phyloP scores from a whole-genome alignment of 176 grass and related monocot species.

The Carex littledalei region DNA sequence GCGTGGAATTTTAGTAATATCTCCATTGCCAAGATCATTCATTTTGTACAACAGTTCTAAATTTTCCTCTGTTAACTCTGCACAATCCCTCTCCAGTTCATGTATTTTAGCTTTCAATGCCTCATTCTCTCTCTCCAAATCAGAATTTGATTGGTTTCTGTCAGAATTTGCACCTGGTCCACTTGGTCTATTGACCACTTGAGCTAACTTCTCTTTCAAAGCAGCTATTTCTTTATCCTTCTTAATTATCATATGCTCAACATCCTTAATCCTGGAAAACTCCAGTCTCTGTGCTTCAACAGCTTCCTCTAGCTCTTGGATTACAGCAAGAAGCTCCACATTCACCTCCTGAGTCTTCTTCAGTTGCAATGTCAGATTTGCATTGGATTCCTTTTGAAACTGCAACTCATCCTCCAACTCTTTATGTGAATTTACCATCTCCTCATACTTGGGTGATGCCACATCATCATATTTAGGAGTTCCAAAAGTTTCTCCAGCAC shows the following conservation, averaged over 20 bases:
- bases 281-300: slow-evolving; percentile 61
- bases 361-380: slow-evolving; percentile 57
- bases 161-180: slow-evolving; percentile 26
- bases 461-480: slow-evolving; percentile 29
- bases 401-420: slow-evolving; percentile 61
- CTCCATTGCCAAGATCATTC: slow-evolving; percentile 53
- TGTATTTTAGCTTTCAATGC: slow-evolving; percentile 62
- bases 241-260: slow-evolving; percentile 29
- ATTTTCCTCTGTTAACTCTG: slow-evolving; percentile 87
- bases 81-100: slow-evolving; percentile 78
- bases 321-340: slow-evolving; percentile 77
- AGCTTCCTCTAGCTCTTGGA: slow-evolving; percentile 87
- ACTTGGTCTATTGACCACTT: slow-evolving; percentile 30
- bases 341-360: slow-evolving; percentile 78
- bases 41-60: slow-evolving; percentile 66
- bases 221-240: slow-evolving; percentile 73
- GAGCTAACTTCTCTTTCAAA: slow-evolving; percentile 57
- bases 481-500: neutral
- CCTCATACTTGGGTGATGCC: slow-evolving; percentile 26
- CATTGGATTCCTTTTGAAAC: slow-evolving; percentile 68
- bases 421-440: slow-evolving; percentile 30
- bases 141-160: slow-evolving; percentile 26
- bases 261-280: slow-evolving; percentile 22
- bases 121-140: slow-evolving; percentile 64
- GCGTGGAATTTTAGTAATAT: slow-evolving; percentile 28